A percentile compares a stretch with the other conserved stretches of the same genome.
Conservation (phyloP, 192 early-diverging fungal species). For the Chytriomyces sp. region DNA sequence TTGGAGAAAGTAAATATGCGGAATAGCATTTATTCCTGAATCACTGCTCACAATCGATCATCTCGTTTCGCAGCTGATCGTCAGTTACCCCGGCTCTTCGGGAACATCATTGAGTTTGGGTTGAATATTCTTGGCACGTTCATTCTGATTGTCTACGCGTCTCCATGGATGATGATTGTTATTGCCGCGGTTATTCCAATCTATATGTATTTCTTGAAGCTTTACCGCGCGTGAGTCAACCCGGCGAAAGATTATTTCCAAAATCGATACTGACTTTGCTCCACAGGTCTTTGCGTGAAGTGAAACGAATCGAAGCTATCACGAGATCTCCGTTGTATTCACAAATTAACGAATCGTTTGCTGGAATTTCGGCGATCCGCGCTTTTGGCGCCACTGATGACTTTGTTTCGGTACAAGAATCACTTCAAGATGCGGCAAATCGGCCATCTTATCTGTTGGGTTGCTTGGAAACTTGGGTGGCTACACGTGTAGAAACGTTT, state of each 20-base stretch:
- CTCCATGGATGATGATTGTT: slow-evolving; percentile 71
- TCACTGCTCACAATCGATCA: background rate
- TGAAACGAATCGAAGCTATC: slow-evolving; percentile 40
- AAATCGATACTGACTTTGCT: background rate
- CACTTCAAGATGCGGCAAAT: slow-evolving; percentile 71
- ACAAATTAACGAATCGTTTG: slow-evolving; percentile 76
- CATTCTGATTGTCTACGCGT: slow-evolving; percentile 63
- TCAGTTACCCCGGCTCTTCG: background rate
- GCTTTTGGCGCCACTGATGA: slow-evolving; percentile 74
- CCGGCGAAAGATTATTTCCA: background rate
- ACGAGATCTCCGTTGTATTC: slow-evolving; percentile 66
- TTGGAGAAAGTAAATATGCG: slow-evolving; percentile 56
- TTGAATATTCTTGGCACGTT: slow-evolving; percentile 48
- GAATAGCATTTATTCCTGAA: slow-evolving; percentile 32
- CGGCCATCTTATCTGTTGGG: background rate
- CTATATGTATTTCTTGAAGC: background rate
- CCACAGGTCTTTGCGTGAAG: slow-evolving; percentile 59
- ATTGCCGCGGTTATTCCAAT: background rate
- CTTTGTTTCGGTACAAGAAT: slow-evolving; percentile 71
- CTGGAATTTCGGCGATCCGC: slow-evolving; percentile 49
- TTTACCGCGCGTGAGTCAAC: background rate
- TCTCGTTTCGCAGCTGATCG: background rate
- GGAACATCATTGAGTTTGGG: background rate
- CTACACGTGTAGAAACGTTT: slow-evolving; percentile 21
- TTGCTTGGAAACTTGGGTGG: slow-evolving; percentile 1